Evolutionary conservation across 108 stramenopile genomes (phyloP).

Genomic region (Fistulifera pelliculosa): DNA sequence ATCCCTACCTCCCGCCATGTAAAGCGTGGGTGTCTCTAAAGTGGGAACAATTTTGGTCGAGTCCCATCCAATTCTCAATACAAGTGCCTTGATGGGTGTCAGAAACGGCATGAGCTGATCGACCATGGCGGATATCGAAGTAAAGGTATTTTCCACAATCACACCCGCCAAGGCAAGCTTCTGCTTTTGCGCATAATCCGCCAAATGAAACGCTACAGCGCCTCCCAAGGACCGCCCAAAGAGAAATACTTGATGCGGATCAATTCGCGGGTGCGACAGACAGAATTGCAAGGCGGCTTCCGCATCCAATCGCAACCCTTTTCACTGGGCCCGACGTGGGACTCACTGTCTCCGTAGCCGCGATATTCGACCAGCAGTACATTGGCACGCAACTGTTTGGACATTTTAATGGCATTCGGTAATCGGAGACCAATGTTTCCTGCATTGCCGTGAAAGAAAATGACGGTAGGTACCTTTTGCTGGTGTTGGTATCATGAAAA

Average conservation of each 20-base stretch:
- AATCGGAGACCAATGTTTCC: conserved; percentile 94
- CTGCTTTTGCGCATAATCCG: conserved; percentile 46
- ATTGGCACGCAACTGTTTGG: conserved; percentile 53
- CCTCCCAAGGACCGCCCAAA: conserved; percentile 91
- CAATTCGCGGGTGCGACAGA: conserved; percentile 38
- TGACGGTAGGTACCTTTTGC: conserved; percentile 54
- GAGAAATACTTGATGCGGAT: conserved; percentile 54
- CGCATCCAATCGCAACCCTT: conserved; percentile 80
- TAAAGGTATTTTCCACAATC: conserved; percentile 95
- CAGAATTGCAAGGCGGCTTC: conserved; percentile 50
- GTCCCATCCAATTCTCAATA: conserved; percentile 84
- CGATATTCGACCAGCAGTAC: conserved; percentile 90
- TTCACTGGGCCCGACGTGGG: conserved; percentile 52
- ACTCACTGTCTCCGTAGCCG: conserved; percentile 76
- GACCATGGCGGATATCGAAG: conserved; percentile 87
- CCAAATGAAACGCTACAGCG: conserved; percentile 85
- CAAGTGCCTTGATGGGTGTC: conserved; percentile 69
- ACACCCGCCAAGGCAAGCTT: conserved; percentile 62
- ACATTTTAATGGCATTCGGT: conserved; percentile 78
- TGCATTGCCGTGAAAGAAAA: conserved; percentile 98
- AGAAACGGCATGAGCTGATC: conserved; percentile 86
- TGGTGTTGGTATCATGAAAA: conserved; percentile 20
- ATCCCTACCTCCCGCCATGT: conserved; percentile 80
- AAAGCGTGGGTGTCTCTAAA: conserved; percentile 62
- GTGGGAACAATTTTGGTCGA: conserved; percentile 40